Evolutionary conservation across 108 stramenopile genomes (phyloP).

Genomic region (Parmales sp.): DNA sequence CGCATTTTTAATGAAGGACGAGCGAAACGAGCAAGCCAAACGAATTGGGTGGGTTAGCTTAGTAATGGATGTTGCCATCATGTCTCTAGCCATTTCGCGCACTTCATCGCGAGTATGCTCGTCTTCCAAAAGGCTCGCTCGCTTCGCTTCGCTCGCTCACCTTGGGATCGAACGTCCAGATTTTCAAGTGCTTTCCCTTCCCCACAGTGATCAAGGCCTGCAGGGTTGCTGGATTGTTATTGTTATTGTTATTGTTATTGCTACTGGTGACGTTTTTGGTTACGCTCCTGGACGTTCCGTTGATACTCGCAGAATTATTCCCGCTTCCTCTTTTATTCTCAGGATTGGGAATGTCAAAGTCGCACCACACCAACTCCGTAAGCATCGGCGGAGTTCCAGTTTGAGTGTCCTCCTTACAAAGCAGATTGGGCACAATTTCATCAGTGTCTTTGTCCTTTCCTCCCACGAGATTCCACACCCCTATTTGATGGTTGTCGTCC

Average conservation of each 20-base stretch:
- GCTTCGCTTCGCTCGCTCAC: no score
- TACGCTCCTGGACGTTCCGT: not conserved
- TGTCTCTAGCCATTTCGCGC: no score
- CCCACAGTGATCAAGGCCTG: slow-evolving; percentile 1
- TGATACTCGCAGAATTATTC: not conserved
- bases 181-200: slow-evolving; percentile 4
- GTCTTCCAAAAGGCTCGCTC: no score
- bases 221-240: not conserved
- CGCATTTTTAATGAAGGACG: no score
- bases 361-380: not conserved
- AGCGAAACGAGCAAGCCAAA: no score
- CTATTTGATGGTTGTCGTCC: slow-evolving; percentile 1
- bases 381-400: slow-evolving; percentile 8
- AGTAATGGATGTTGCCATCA: no score
- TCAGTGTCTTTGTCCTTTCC: slow-evolving; percentile 7
- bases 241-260: not conserved
- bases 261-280: no score
- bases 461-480: not conserved
- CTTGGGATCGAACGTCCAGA: slow-evolving; percentile 1
- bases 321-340: not conserved
- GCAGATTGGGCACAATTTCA: not conserved
- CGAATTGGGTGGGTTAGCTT: no score
- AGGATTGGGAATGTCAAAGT: not conserved
- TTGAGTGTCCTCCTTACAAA: not conserved
- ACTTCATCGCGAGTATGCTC: no score